phyloP scores from a whole-genome alignment of 306 rosid genomes.

The Nissolia schottii region DNA sequence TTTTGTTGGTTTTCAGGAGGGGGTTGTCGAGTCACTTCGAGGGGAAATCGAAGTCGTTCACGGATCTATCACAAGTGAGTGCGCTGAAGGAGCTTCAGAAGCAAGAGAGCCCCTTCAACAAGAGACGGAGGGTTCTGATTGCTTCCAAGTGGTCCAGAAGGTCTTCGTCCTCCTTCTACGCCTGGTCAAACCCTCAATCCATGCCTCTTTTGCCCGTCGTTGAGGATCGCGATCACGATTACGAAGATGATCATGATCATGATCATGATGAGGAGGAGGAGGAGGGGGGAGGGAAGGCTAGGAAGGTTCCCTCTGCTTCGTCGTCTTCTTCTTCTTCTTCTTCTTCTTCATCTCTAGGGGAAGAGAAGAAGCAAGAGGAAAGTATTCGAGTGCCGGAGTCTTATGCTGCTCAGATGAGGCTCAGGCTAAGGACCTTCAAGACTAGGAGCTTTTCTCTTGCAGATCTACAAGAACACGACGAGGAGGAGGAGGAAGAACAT shows the following conservation, averaged over 20 bases:
- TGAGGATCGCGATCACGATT: conserved; percentile 44
- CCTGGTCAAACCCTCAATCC: conserved; percentile 72
- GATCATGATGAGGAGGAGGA: conserved; percentile 32
- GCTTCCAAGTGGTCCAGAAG: conserved; percentile 66
- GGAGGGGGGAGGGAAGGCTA: conserved; percentile 14
- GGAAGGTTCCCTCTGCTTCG: conserved; percentile 20
- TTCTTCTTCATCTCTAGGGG: conserved; percentile 23
- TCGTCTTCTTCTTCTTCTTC: conserved; percentile 33
- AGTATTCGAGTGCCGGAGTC: conserved; percentile 15
- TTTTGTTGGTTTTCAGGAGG: conserved; percentile 44
- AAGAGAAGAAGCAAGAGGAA: conserved; percentile 38
- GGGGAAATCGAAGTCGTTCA: conserved; percentile 90
- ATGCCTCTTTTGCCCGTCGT: conserved; percentile 75
- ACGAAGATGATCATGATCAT: conserved; percentile 30
- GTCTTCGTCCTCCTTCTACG: conserved; percentile 59
- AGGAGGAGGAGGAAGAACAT: conserved; percentile 41
- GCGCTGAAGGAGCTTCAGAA: conserved; percentile 56
- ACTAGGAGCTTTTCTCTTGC: conserved; percentile 69
- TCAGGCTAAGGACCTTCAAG: conserved; percentile 57
- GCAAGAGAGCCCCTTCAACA: conserved; percentile 75
- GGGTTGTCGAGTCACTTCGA: conserved; percentile 76
- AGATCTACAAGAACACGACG: conserved; percentile 68
- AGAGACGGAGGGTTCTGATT: conserved; percentile 67
- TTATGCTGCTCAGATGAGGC: conserved; percentile 35
- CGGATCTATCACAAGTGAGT: conserved; percentile 56